Base-by-base conservation (phyloP, 2,329 filamentous ascomycete genomes). In the Fusarium heterosporum region DNA sequence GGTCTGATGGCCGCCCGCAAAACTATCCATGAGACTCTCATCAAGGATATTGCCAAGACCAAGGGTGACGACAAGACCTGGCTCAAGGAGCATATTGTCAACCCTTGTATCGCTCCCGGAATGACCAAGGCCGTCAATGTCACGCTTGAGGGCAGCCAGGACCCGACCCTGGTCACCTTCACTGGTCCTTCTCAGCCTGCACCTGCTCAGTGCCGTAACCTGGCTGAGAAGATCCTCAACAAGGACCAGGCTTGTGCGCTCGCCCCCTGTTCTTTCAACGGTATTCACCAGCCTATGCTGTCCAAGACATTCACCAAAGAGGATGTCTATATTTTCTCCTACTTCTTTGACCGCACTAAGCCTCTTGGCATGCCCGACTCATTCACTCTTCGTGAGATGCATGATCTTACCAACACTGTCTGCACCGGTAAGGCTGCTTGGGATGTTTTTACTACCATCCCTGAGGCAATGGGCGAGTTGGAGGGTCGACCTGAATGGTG, bases 281-380 rank as follows among this genome's bases (percentile, higher is more conserved):
- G 96, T 68, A 89, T 99, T 29, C 93, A 99, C 81, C 96, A 99
- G 79, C 96, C 96, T 11, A 90, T 91, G 22, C 85, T 99, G 46
- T 89, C 89, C 71, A 97, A 97, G 85, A 99, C 96, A 0, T 99
- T 99, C 74, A 83, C 92, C 26, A 87, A 86, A 66, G 95, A 98
- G 79, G 94, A 97, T 73, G 88, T 98, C 38, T 99, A 95, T 81
- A 93, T 98, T 72, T 95, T 99, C 81, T 97, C 93, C 29, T 99
- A 97, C 86, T 99, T 99, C 82, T 97, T 91, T 81, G 96, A 99
- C 83, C 94, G 96, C 74, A 96, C 92, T 25, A 87, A 92, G 78
- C 93, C 93, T 6, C 88, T 99, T 12, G 96, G 96, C 70, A 98
- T 99, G 93, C 96, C 96, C n/a, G 93, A 97, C 70, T 94, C 92